Conservation (phyloP, 441 rosid species). For the Croton setiger region DNA sequence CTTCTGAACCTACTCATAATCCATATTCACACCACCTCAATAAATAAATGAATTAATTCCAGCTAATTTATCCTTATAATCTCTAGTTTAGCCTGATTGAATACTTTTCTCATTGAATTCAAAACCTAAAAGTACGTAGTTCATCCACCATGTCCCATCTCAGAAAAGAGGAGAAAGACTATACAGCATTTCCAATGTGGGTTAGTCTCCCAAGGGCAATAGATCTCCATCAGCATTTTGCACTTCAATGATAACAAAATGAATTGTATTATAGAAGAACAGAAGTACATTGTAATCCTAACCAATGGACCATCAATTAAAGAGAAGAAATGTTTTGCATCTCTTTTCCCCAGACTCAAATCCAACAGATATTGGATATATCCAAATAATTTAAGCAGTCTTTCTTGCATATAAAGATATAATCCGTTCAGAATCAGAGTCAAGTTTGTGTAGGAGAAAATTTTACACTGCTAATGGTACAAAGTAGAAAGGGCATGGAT, state of each 20-base stretch:
- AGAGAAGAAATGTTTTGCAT: background rate
- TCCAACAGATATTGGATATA: background rate
- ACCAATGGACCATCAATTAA: background rate
- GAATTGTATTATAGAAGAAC: background rate
- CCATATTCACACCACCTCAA: background rate
- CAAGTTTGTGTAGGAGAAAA: background rate
- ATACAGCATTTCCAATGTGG: background rate
- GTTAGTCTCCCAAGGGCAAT: background rate
- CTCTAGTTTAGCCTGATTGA: background rate
- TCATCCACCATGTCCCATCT: constrained; percentile 1
- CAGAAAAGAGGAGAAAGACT: background rate
- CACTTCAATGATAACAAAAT: background rate
- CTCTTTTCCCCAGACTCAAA: background rate
- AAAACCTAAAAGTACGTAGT: background rate
- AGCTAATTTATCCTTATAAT: background rate
- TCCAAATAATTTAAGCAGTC: background rate
- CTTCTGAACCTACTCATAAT: background rate
- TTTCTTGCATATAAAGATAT: background rate
- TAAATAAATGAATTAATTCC: background rate
- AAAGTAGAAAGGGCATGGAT: background rate
- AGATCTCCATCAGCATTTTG: background rate
- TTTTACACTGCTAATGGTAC: background rate
- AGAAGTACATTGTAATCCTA: background rate
- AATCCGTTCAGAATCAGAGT: background rate
- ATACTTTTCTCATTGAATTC: background rate